Conservation (phyloP, 208 protist genomes). For the Crithidia expoeki region DNA sequence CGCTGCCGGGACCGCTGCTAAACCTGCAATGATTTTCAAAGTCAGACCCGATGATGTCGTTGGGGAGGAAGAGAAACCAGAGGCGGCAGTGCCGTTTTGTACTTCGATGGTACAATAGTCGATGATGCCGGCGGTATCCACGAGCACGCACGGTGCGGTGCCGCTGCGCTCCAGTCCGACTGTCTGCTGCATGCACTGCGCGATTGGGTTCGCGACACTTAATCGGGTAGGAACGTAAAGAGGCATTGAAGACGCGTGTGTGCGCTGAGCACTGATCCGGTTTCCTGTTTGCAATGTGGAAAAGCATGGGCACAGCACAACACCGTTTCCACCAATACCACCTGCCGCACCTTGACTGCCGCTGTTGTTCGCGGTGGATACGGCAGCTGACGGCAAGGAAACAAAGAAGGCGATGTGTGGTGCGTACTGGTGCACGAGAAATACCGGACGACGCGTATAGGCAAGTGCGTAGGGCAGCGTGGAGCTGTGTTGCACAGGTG, state of each 20-base stretch:
- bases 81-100: background rate
- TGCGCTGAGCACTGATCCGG: background rate
- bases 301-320: slow-evolving; percentile 43
- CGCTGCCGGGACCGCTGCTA: slow-evolving; percentile 31
- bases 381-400: slow-evolving; percentile 12
- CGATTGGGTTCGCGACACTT: slow-evolving; percentile 51
- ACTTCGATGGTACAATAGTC: slow-evolving; percentile 64
- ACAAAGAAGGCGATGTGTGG: slow-evolving; percentile 67
- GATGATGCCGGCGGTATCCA: slow-evolving; percentile 58
- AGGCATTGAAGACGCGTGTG: background rate
- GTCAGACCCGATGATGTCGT: slow-evolving; percentile 14
- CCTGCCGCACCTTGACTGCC: background rate
- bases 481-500: background rate
- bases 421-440: slow-evolving; percentile 65
- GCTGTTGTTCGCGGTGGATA: background rate
- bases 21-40: slow-evolving; percentile 55
- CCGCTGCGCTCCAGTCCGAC: slow-evolving; percentile 18
- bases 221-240: slow-evolving; percentile 28
- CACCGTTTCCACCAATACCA: slow-evolving; percentile 14
- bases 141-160: slow-evolving; percentile 44
- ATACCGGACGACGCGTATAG: slow-evolving; percentile 51
- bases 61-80: background rate
- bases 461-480: slow-evolving; percentile 20
- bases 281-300: background rate
- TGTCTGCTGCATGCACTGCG: slow-evolving; percentile 54